Conservation (phyloP, 2,329 filamentous ascomycete genomes). For the Davidsoniella neocaledoniae region DNA sequence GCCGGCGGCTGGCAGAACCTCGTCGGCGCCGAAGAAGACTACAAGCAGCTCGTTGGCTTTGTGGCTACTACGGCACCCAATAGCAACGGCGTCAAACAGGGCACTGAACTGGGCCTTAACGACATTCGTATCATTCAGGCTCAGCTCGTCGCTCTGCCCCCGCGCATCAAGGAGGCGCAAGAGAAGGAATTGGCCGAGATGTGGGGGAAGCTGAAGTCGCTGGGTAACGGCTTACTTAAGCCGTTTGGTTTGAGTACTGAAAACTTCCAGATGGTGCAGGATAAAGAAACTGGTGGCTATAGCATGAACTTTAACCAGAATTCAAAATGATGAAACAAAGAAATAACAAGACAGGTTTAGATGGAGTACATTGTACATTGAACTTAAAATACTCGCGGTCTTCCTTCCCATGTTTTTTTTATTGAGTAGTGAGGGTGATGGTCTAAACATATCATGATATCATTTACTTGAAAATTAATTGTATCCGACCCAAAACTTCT, state of each 20-base stretch:
- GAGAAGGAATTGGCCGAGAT: conserved; percentile 85
- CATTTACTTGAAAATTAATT: too few relatives aligned
- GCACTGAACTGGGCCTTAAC: conserved; percentile 37
- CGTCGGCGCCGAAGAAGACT: conserved; percentile 64
- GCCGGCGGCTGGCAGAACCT: conserved; percentile 65
- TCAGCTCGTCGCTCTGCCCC: conserved; percentile 50
- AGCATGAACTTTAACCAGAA: conserved; percentile 64
- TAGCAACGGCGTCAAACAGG: neutral
- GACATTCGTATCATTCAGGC: conserved; percentile 52
- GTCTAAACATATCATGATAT: too few relatives aligned
- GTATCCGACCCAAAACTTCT: neutral
- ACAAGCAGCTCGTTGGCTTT: conserved; percentile 37
- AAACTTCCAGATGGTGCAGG: conserved; percentile 87
- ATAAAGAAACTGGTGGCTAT: conserved; percentile 78
- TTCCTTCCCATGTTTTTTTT: neutral
- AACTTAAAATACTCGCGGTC: neutral
- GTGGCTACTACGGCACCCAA: neutral
- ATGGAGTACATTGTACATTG: too few relatives aligned
- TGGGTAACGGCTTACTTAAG: conserved; percentile 82
- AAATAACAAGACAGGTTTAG: neutral
- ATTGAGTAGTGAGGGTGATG: too few relatives aligned
- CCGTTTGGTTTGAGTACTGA: conserved; percentile 89
- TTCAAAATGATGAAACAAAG: conserved; percentile 1
- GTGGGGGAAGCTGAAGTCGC: conserved; percentile 88
- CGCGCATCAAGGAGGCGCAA: conserved; percentile 57